These are phyloP conservation scores for Typha latifolia DNA, from an alignment of 176 grass and related monocot species.

Conservation along the genomic window DNA sequence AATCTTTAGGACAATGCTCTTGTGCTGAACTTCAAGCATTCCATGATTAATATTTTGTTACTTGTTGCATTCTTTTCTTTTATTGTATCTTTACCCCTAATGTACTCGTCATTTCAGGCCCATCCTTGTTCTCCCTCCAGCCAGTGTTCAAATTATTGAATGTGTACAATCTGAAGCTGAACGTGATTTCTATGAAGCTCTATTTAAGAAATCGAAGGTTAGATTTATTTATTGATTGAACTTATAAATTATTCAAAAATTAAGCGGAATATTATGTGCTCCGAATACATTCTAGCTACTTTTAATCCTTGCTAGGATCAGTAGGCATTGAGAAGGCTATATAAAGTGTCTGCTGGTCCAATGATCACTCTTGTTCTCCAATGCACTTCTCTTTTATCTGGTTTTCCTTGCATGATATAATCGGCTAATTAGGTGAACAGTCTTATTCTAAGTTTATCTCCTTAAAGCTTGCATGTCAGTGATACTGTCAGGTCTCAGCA, in stretches of 20 bases:
- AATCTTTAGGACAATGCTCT: neutral
- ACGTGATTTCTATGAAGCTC: slow-evolving; percentile 73
- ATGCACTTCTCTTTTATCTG: no score
- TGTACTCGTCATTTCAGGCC: slow-evolving; percentile 45
- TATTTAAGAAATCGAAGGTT: slow-evolving; percentile 86
- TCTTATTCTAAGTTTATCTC: no score
- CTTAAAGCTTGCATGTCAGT: no score
- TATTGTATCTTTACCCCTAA: neutral
- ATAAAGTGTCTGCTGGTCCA: no score
- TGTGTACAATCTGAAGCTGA: slow-evolving; percentile 63
- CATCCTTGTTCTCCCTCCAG: slow-evolving; percentile 81
- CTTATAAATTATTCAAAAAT: neutral
- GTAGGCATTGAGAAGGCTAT: no score
- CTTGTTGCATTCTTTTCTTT: neutral
- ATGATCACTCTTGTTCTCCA: no score
- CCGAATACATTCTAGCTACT: no score
- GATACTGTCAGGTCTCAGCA: no score
- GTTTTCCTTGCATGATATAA: no score
- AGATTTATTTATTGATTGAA: neutral
- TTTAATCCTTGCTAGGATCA: no score
- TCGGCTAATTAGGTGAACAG: no score
- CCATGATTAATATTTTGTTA: neutral
- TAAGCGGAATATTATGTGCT: no score
- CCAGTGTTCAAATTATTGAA: slow-evolving; percentile 48
- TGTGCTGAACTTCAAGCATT: neutral